A percentile compares a stretch with the other conserved stretches of the same genome.
phyloP scores from a whole-genome alignment of 805 yeast species.

The Lipomyces oligophaga region DNA sequence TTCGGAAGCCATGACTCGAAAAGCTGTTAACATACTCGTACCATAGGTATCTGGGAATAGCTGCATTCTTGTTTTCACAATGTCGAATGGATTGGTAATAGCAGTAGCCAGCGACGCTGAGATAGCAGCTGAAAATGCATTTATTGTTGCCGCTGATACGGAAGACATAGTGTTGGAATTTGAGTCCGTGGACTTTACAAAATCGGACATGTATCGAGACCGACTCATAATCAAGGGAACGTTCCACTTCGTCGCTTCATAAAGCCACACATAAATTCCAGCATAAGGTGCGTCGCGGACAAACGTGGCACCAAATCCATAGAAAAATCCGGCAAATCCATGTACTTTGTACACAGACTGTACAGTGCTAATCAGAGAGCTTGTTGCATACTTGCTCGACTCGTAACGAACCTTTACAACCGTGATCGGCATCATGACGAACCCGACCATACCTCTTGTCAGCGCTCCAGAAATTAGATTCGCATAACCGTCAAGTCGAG shows the following conservation, averaged over 20 bases:
- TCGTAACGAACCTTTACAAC: constrained; percentile 86
- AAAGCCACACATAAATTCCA: constrained; percentile 81
- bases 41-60: constrained; percentile 51
- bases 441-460: constrained; percentile 78
- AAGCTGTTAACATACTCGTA: constrained; percentile 42
- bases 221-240: constrained; percentile 45
- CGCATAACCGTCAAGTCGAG: constrained; percentile 63
- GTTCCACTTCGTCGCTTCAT: constrained; percentile 65
- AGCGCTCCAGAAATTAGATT: constrained; percentile 74
- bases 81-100: constrained; percentile 91
- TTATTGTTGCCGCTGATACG: constrained; percentile 53
- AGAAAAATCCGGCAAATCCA: constrained; percentile 68
- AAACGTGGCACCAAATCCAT: constrained; percentile 83
- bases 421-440: constrained; percentile 90
- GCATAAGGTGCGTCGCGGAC: constrained; percentile 95
- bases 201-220: not conserved
- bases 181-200: not conserved
- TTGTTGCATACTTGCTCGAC: constrained; percentile 68
- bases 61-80: constrained; percentile 89
- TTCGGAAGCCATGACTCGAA: constrained; percentile 42
- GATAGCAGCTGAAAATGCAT: constrained; percentile 67
- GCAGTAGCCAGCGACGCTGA: constrained; percentile 82
- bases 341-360: constrained; percentile 51
- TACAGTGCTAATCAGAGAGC: constrained; percentile 58
- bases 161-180: constrained; percentile 21